A percentile compares a stretch with the other conserved stretches of the same genome.
Evolutionary conservation across 2,329 filamentous ascomycete genomes (phyloP).

Genomic region (Sporothrix sp.): DNA sequence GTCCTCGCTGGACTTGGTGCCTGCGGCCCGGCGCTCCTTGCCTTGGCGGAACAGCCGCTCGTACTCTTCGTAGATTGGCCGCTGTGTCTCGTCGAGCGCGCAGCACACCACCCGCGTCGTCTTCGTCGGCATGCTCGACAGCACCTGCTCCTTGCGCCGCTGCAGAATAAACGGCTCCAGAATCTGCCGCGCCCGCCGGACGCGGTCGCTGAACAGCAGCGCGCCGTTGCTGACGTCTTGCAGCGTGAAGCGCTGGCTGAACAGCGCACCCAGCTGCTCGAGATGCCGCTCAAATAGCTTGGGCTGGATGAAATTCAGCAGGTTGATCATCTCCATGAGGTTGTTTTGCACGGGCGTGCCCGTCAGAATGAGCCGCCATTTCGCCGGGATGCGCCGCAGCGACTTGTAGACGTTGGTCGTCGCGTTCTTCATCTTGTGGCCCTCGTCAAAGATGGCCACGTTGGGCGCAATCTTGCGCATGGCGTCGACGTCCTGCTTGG

Average conservation of each 20-base stretch:
- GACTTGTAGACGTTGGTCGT: constrained; percentile 73
- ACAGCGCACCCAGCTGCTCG: constrained; percentile 75
- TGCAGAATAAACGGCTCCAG: constrained; percentile 92
- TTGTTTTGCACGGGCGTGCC: constrained; percentile 95
- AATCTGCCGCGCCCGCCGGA: constrained; percentile 79
- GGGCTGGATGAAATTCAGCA: constrained; percentile 91
- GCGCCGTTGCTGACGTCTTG: constrained; percentile 71
- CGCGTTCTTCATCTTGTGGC: constrained; percentile 84
- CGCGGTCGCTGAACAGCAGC: constrained; percentile 76
- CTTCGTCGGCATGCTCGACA: constrained; percentile 76
- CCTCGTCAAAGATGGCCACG: constrained; percentile 77
- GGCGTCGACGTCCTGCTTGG: constrained; percentile 39
- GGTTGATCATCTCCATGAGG: constrained; percentile 77
- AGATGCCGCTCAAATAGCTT: constrained; percentile 66
- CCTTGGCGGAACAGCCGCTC: constrained; percentile 54
- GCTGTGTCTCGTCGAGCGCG: constrained; percentile 64
- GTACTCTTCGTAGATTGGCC: constrained; percentile 59
- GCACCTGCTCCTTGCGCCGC: constrained; percentile 83
- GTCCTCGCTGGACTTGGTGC: constrained; percentile 30
- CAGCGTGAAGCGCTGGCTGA: constrained; percentile 83
- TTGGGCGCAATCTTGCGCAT: constrained; percentile 41
- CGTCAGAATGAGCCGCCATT: constrained; percentile 79
- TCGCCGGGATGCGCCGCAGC: constrained; percentile 63
- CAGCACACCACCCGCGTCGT: constrained; percentile 70
- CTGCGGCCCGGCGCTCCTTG: constrained; percentile 30